Conservation (phyloP, 768 basidiomycete genomes). For the Agrocybe praecox region DNA sequence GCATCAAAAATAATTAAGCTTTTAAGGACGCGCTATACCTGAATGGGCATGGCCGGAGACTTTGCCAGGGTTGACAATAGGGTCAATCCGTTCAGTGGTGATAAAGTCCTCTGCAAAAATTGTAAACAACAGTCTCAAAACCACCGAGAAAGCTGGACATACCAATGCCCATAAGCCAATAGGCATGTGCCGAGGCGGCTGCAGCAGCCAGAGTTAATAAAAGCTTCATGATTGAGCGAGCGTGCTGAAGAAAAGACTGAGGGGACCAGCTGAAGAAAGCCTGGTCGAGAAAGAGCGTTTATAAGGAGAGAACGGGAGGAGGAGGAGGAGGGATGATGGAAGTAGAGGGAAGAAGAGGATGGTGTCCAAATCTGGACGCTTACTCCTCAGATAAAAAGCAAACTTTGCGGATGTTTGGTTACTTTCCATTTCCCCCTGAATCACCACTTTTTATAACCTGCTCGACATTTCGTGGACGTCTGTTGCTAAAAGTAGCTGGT, state of each 20-base stretch:
- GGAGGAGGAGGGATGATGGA: constrained; percentile 17
- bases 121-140: neutral
- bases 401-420: constrained; percentile 25
- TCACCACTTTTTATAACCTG: constrained; percentile 9
- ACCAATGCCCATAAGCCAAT: constrained; percentile 50
- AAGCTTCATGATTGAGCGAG: constrained; percentile 29
- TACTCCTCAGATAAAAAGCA: constrained; percentile 12
- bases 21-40: constrained; percentile 26
- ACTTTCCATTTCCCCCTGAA: constrained; percentile 10
- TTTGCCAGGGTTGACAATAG: constrained; percentile 47
- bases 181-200: constrained; percentile 38
- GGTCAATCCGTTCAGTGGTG: constrained; percentile 51
- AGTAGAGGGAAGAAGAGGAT: constrained; percentile 15
- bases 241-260: constrained; percentile 25
- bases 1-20: constrained; percentile 9
- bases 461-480: constrained; percentile 25
- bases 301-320: neutral
- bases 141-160: constrained; percentile 10
- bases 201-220: constrained; percentile 31
- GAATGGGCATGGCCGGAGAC: constrained; percentile 51
- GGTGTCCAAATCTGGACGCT: constrained; percentile 10
- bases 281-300: neutral
- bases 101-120: constrained; percentile 38
- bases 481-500: constrained; percentile 20
- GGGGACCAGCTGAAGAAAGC: constrained; percentile 24